Conservation (phyloP, 1,139 yeast species). For the Candida mesenterica region DNA sequence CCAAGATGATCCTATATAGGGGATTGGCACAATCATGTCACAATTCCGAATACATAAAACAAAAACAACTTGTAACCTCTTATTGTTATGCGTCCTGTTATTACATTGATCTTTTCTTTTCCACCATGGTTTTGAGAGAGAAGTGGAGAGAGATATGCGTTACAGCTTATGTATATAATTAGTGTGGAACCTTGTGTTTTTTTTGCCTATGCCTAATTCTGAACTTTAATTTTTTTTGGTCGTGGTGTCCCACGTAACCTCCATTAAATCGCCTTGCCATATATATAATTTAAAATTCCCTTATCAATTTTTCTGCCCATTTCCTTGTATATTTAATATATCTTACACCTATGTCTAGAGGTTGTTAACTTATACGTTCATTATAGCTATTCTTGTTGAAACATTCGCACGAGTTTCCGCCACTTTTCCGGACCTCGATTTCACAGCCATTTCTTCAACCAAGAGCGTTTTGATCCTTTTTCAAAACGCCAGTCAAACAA, state of each 20-base stretch:
- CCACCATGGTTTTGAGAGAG: not conserved
- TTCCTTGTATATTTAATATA: not conserved
- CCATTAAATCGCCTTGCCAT: not conserved
- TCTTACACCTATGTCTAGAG: not conserved
- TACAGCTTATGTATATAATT: not conserved
- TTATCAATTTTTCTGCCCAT: constrained; percentile 1
- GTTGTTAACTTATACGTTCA: not conserved
- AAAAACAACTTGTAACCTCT: not conserved
- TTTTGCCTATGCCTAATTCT: not conserved
- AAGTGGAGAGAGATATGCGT: not conserved
- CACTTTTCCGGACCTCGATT: no score
- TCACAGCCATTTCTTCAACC: no score
- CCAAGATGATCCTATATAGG: not conserved
- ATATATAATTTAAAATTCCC: constrained; percentile 1
- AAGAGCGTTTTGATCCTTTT: no score
- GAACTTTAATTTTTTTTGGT: no score
- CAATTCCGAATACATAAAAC: not conserved
- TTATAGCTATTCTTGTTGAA: not conserved
- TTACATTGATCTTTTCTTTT: not conserved
- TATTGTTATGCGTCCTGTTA: not conserved
- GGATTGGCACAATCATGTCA: not conserved
- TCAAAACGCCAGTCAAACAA: no score
- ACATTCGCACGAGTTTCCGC: no score
- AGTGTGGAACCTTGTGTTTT: not conserved
- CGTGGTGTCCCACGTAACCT: no score